Evolutionary conservation across 208 protist genomes (phyloP).

Genomic region (Acanthamoeba sp.): DNA sequence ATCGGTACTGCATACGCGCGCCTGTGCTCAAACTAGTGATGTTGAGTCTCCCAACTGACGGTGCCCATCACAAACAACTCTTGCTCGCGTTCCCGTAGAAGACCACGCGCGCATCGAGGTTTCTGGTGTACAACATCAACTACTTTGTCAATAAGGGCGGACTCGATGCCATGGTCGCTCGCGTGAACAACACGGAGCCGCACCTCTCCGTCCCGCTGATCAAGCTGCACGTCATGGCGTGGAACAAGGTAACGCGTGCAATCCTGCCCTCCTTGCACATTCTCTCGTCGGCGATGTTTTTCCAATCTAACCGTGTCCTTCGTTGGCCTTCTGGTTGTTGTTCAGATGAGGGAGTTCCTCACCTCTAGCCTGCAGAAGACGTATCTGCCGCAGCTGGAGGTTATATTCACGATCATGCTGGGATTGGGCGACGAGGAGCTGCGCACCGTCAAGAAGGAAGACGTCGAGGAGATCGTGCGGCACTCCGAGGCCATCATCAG

Average conservation of each 20-base stretch:
- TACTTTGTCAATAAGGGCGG: slow-evolving; percentile 70
- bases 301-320: neutral
- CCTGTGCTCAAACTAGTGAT: too few relatives aligned
- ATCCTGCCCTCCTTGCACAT: neutral
- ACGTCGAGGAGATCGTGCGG: slow-evolving; percentile 60
- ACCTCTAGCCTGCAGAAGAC: slow-evolving; percentile 5
- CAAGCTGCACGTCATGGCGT: slow-evolving; percentile 19
- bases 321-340: neutral
- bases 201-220: slow-evolving; percentile 11
- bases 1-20: too few relatives aligned
- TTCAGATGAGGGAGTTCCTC: slow-evolving; percentile 17
- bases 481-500: slow-evolving; percentile 26
- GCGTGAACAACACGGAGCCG: slow-evolving; percentile 9
- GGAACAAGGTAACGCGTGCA: neutral
- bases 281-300: too few relatives aligned
- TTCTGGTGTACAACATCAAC: slow-evolving; percentile 58
- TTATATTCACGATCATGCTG: neutral
- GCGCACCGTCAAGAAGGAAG: slow-evolving; percentile 34
- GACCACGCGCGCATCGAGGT: neutral
- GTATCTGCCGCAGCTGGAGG: slow-evolving; percentile 37
- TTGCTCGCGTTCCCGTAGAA: neutral
- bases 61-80: too few relatives aligned
- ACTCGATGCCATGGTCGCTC: slow-evolving; percentile 45
- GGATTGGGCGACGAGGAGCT: slow-evolving; percentile 19
- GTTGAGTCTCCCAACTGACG: too few relatives aligned